Conservation (phyloP, 805 yeast species). For the Naumovozyma castellii region DNA sequence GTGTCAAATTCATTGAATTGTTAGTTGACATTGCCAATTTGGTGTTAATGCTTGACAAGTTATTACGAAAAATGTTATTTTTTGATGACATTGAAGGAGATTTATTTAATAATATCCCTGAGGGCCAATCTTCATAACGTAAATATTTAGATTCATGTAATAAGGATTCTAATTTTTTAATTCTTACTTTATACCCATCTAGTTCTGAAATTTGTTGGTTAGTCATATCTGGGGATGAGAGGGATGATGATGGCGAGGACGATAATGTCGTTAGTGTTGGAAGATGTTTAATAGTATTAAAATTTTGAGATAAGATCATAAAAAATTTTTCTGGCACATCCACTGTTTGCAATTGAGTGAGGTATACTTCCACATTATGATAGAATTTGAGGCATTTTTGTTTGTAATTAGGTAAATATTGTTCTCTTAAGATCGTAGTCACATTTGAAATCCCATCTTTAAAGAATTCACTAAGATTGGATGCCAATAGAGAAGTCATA, state of each 20-base stretch:
- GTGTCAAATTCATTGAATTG: too few relatives aligned
- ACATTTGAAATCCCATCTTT: not conserved
- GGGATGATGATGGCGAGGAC: too few relatives aligned
- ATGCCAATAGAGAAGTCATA: not conserved
- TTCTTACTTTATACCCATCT: conserved; percentile 47
- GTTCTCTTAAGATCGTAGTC: not conserved
- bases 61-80: not conserved
- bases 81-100: conserved; percentile 2
- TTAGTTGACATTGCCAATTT: not conserved
- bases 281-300: not conserved
- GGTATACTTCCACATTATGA: not conserved
- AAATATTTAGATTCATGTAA: conserved; percentile 64
- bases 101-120: conserved; percentile 30
- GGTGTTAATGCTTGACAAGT: not conserved
- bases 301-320: not conserved
- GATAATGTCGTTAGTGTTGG: too few relatives aligned
- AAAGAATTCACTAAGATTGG: not conserved
- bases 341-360: not conserved
- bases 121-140: conserved; percentile 40
- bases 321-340: not conserved
- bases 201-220: not conserved
- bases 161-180: conserved; percentile 66
- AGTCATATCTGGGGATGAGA: too few relatives aligned
- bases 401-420: not conserved
- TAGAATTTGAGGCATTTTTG: not conserved